These are phyloP conservation scores for Eucalyptus caleyi DNA, from an alignment of 345 rosid species.

Conservation along the genomic window DNA sequence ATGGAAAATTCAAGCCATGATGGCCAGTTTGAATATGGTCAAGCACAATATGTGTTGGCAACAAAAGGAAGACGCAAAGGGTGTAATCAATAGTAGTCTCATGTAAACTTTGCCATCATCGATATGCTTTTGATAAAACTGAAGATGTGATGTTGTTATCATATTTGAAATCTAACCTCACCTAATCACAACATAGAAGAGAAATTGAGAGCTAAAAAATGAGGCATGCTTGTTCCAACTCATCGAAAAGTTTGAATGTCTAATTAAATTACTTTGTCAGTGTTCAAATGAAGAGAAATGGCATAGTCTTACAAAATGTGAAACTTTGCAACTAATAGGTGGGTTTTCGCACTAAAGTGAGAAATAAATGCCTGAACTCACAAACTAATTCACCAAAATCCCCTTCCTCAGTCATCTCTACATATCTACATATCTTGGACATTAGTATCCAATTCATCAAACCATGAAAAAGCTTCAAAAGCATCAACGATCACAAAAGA, in stretches of 20 bases:
- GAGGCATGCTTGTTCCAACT: neutral
- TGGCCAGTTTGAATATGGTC: neutral
- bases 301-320: neutral
- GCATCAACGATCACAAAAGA: neutral
- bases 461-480: neutral
- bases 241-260: neutral
- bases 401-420: neutral
- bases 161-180: neutral
- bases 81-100: neutral
- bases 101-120: neutral
- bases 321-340: neutral
- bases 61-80: neutral
- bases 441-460: neutral
- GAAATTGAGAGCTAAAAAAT: neutral
- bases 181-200: neutral
- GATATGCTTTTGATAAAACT: neutral
- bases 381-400: neutral
- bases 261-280: neutral
- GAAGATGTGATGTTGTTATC: neutral
- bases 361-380: neutral
- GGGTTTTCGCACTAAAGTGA: neutral
- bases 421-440: neutral
- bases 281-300: neutral
- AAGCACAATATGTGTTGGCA: neutral
- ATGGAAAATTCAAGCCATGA: neutral